These are phyloP conservation scores for Cerioporus squamosus DNA, from an alignment of 1,284 basidiomycete species.

Conservation along the genomic window DNA sequence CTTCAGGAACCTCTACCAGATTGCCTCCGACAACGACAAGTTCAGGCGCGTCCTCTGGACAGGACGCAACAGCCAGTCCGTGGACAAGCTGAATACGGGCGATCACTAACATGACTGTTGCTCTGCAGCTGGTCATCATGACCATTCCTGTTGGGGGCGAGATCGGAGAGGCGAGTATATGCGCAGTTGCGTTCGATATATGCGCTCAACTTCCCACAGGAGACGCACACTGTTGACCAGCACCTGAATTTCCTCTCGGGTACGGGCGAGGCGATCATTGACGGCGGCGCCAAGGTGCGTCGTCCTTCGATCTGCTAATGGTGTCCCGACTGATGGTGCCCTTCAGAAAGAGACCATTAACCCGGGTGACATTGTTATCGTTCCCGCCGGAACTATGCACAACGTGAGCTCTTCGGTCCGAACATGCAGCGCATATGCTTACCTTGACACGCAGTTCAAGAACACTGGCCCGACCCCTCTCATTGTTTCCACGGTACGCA, in stretches of 20 bases:
- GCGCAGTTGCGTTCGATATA: background rate
- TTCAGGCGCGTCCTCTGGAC: constrained; percentile 37
- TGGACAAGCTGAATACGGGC: background rate
- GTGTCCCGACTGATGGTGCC: background rate
- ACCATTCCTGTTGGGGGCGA: constrained; percentile 35
- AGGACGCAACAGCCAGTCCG: constrained; percentile 35
- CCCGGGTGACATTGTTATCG: constrained; percentile 35
- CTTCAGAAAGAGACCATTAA: constrained; percentile 25
- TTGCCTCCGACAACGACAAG: constrained; percentile 34
- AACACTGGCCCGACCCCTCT: constrained; percentile 34
- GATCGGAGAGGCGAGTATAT: constrained; percentile 31
- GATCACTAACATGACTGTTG: too few relatives aligned
- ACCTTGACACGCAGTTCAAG: constrained; percentile 27
- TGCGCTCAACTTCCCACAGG: constrained; percentile 19
- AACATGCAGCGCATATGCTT: background rate
- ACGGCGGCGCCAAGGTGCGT: constrained; percentile 15
- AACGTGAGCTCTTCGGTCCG: constrained; percentile 26
- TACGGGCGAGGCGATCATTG: constrained; percentile 31
- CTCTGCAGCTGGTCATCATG: constrained; percentile 35
- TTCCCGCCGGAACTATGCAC: constrained; percentile 36
- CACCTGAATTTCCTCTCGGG: constrained; percentile 37
- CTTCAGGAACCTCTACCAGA: constrained; percentile 29
- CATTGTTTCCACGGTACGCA: constrained; percentile 34
- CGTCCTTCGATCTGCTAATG: background rate
- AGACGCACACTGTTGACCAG: constrained; percentile 37